phyloP scores from a whole-genome alignment of 257 asterid species.

The Solanum ossicruentum region DNA sequence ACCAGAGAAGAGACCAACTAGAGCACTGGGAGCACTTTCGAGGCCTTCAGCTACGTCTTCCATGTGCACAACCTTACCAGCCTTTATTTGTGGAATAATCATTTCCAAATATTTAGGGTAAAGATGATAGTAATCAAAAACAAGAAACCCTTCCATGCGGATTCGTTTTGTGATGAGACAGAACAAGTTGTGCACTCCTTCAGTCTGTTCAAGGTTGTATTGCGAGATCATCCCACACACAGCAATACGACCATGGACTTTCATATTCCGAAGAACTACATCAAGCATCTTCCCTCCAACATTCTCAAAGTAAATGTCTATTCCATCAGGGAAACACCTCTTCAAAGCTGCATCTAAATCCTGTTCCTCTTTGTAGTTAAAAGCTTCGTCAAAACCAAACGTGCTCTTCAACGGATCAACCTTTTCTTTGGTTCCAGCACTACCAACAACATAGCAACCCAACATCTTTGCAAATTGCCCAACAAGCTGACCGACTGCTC shows the following conservation, averaged over 20 bases:
- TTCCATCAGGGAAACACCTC: neutral
- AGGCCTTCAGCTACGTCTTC: neutral
- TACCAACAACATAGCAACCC: neutral
- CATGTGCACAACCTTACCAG: neutral
- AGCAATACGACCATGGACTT: neutral
- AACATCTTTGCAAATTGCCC: neutral
- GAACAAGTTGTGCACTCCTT: neutral
- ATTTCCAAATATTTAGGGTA: neutral
- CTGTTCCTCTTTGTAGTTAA: neutral
- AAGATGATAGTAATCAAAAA: neutral
- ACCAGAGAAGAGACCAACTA: neutral
- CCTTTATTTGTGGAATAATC: neutral
- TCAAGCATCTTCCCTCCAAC: neutral
- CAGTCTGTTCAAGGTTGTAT: neutral
- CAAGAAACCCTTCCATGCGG: neutral
- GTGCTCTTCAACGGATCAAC: neutral
- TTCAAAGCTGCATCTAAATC: neutral
- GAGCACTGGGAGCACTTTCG: neutral
- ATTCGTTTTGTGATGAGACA: neutral
- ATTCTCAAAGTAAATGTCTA: neutral
- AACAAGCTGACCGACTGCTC: neutral
- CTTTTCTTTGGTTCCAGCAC: neutral
- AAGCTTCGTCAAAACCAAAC: neutral
- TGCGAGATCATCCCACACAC: neutral
- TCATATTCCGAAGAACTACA: neutral